Evolutionary conservation across 2,329 filamentous ascomycete species (phyloP), one percentile per base, ranked within the genome.

Genomic region (Periconia sp.): DNA sequence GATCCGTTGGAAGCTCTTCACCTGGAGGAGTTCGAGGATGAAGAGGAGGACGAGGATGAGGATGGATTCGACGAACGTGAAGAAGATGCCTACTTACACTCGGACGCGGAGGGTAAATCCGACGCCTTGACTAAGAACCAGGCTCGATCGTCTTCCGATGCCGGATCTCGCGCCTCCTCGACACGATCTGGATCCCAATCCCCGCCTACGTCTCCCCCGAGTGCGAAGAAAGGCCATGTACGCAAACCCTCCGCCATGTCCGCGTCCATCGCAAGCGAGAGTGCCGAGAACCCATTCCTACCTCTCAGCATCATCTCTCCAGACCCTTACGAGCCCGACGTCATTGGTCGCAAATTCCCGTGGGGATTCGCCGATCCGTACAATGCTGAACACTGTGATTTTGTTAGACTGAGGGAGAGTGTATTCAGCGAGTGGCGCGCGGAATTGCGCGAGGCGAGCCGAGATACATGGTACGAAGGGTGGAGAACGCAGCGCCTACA

Each of bases 351-450:
- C 55, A 87, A 88, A 60, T 99, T 97, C 72, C 90, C 94, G 0
- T 99, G 94, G 94, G 94, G 94, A 7, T 95, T 97, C 64, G 94
- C 94, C 5, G 91, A 97, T 69, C 94, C 94, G 0, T 92, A 94
- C 78, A 88, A 97, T 66, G 82, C 87, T 30, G 85, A 90, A 64
- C 94, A 99, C 77, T 99, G 94, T 76, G 94, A 99, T 75, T 99
- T 97, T 73, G 81, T 89, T 52, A 88, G 88, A 57, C 82, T 99
- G 62, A 94, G 94, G 76, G 92, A 97, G 55, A 87, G 89, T 8
- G 90, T 99, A 31, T 99, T 99, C 74, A 86, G 81, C 60, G 93
- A 97, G 69, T 99, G 94, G 94, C 88, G 93, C 47, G 84, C 84
- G 42, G 94, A 99, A 71, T 81, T 99, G 55, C 88, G 93, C 56